Evolutionary conservation across 2,329 filamentous ascomycete genomes (phyloP), one percentile per base, ranked within the genome.

Genomic region (Alternaria dauci): DNA sequence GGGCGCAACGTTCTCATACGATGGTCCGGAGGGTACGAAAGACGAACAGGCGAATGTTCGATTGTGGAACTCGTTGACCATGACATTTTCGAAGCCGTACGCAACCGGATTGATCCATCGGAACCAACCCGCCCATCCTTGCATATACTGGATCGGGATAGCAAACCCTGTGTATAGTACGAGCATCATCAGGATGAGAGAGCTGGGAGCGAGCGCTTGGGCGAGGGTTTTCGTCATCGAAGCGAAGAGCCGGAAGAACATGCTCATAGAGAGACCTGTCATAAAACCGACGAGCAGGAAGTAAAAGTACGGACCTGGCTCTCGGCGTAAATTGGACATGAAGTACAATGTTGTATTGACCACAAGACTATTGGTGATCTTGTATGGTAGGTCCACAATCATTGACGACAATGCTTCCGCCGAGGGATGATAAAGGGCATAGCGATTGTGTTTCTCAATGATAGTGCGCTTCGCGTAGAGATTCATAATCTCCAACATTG

Each of bases 391-490:
- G 52, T 84, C 82, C 9, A 76, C 73, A 8, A 84, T 60, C 36
- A 82, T 76, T 2, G 65, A 63, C 2, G 69, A 57, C 12, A 91
- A 83, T 14, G 92, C 91, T 82, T 97, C 92, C 12, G 92, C 89
- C 8, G 89, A 92, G 0, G 93, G 92, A 71, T 94, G 93, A 72
- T 96, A 96, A 23, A 96, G 84, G 12, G 92, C 92, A 74, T 96
- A 97, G 51, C 89, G 87, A 51, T 84, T 79, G 67, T 97, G 93
- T 76, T 59, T 96, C 74, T 96, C 92, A 58, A 96, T 91, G 69
- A 96, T 95, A 1, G 91, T 90, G 26, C 93, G 89, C 85, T 96
- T 92, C 2, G 90, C 86, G 72, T 94, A 97, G 2, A 96, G 61
- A 23, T 52, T 61, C 76, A 96, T 91, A 93, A 76, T 71, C 47